phyloP scores from a whole-genome alignment of 495 filamentous ascomycete genomes.

The Talaromyces adpressus region DNA sequence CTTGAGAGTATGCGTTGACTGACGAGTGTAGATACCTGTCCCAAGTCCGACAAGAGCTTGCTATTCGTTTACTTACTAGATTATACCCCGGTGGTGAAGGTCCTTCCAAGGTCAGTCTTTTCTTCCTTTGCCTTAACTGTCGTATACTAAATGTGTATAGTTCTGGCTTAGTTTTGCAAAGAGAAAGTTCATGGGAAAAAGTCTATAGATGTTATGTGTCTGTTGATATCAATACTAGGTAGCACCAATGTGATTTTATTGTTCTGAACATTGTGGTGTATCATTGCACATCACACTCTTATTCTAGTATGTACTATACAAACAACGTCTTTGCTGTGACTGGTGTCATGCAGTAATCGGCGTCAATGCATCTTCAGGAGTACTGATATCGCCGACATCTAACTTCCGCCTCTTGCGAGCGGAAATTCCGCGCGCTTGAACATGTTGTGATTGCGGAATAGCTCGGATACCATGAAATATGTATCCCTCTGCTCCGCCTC shows the following conservation, averaged over 20 bases:
- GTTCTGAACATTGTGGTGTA: neutral
- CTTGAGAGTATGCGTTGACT: neutral
- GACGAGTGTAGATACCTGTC: conserved; percentile 54
- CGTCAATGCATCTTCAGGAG: conserved; percentile 17
- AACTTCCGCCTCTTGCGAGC: conserved; percentile 45
- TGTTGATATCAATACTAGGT: conserved; percentile 5
- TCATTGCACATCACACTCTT: neutral
- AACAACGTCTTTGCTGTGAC: too few relatives aligned
- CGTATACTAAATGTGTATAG: conserved; percentile 21
- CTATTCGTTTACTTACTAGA: conserved; percentile 67
- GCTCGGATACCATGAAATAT: conserved; percentile 79
- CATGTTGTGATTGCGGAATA: conserved; percentile 65
- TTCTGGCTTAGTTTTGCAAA: conserved; percentile 99
- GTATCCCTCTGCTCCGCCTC: conserved; percentile 85
- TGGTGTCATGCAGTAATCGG: conserved; percentile 6
- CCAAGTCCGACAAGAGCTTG: conserved; percentile 89
- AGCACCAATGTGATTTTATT: conserved; percentile 6
- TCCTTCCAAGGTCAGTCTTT: conserved; percentile 68
- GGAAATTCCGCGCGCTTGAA: conserved; percentile 78
- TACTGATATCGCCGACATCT: conserved; percentile 12
- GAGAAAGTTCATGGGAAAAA: conserved; percentile 99
- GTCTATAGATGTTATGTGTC: conserved; percentile 42
- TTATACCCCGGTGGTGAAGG: conserved; percentile 77
- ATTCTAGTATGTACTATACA: neutral
- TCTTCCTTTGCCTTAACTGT: neutral